Conservation (phyloP, 805 yeast species). For the Suhomyces kilbournensis region DNA sequence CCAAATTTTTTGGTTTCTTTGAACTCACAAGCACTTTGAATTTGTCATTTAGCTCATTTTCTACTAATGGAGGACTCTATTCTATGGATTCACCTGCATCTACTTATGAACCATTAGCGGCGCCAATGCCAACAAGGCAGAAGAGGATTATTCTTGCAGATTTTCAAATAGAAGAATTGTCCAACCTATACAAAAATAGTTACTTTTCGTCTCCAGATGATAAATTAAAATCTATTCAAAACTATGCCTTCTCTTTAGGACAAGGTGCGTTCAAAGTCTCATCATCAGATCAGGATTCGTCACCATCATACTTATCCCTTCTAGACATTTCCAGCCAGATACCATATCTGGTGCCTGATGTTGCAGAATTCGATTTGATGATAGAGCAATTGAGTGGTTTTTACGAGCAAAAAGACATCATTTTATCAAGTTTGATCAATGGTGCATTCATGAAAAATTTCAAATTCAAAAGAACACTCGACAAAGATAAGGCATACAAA, state of each 20-base stretch:
- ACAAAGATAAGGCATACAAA: conserved; percentile 3
- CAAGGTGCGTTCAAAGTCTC: conserved; percentile 10
- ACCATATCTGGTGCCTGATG: conserved; percentile 15
- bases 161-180: not conserved
- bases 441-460: conserved; percentile 15
- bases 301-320: conserved; percentile 7
- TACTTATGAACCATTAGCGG: not conserved
- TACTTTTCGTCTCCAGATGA: not conserved
- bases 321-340: conserved; percentile 12
- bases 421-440: conserved; percentile 11
- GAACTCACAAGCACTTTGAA: conserved; percentile 16
- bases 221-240: conserved; percentile 7
- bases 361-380: conserved; percentile 33
- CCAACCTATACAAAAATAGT: not conserved
- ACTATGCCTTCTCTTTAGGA: conserved; percentile 12
- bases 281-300: not conserved
- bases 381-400: conserved; percentile 25
- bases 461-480: conserved; percentile 13
- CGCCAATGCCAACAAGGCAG: not conserved
- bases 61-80: not conserved
- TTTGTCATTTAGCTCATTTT: conserved; percentile 10
- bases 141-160: not conserved
- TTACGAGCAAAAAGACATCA: conserved; percentile 14
- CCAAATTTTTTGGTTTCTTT: conserved; percentile 12
- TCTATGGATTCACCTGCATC: not conserved